Conservation (phyloP, 2,329 filamentous ascomycete species). For the Fusarium equiseti region DNA sequence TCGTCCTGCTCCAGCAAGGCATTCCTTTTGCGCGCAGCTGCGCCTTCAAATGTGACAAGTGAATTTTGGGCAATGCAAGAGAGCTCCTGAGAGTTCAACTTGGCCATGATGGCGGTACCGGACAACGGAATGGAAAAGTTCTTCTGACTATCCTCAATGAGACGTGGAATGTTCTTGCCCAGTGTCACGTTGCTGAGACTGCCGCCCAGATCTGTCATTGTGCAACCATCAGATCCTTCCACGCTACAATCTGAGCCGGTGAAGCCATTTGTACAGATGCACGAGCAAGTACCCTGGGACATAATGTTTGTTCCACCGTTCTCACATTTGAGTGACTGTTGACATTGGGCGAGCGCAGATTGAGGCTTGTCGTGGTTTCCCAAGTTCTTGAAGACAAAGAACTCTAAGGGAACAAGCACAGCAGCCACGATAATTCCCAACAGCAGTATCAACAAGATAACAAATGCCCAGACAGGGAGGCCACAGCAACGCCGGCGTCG, state of each 20-base stretch:
- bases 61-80: slow-evolving; percentile 89
- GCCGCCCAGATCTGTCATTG: slow-evolving; percentile 60
- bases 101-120: slow-evolving; percentile 74
- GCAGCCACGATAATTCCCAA: slow-evolving; percentile 83
- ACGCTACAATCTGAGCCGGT: slow-evolving; percentile 69
- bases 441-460: slow-evolving; percentile 73
- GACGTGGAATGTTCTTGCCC: slow-evolving; percentile 80
- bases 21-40: slow-evolving; percentile 53
- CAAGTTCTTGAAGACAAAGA: slow-evolving; percentile 70
- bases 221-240: slow-evolving; percentile 63
- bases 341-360: slow-evolving; percentile 65
- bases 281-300: slow-evolving; percentile 77
- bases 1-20: slow-evolving; percentile 44
- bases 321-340: slow-evolving; percentile 71
- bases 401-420: slow-evolving; percentile 79
- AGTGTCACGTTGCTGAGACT: slow-evolving; percentile 77
- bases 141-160: slow-evolving; percentile 72
- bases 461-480: slow-evolving; percentile 82
- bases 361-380: slow-evolving; percentile 53
- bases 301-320: slow-evolving; percentile 86
- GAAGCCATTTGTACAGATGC: slow-evolving; percentile 90
- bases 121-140: slow-evolving; percentile 85
- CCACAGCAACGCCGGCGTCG: slow-evolving; percentile 80
- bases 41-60: slow-evolving; percentile 83
- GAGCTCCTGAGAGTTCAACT: slow-evolving; percentile 80